Evolutionary conservation across 2,329 filamentous ascomycete genomes (phyloP).

Genomic region (Aureobasidium sp.): DNA sequence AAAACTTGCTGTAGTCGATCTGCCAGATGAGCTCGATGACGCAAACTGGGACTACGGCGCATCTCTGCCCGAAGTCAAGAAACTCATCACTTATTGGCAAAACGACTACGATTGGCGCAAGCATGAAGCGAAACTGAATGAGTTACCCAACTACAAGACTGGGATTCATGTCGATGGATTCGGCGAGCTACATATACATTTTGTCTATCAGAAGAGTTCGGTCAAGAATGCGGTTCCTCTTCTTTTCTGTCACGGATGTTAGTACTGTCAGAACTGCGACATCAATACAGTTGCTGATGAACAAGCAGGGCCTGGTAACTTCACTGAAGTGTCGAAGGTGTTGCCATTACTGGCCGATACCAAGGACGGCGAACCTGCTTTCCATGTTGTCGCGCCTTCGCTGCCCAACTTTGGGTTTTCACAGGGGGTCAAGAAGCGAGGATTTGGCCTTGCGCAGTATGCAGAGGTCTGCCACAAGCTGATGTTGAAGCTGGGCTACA

Average conservation of each 20-base stretch:
- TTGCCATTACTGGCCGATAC: slow-evolving; percentile 49
- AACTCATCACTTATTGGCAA: slow-evolving; percentile 52
- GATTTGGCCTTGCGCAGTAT: slow-evolving; percentile 54
- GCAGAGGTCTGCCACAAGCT: slow-evolving; percentile 59
- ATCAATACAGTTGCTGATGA: background rate
- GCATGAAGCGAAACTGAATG: slow-evolving; percentile 53
- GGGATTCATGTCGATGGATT: slow-evolving; percentile 51
- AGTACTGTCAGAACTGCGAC: background rate
- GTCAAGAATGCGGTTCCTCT: slow-evolving; percentile 53
- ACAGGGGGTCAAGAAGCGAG: slow-evolving; percentile 40
- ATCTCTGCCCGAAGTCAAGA: slow-evolving; percentile 53
- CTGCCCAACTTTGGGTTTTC: slow-evolving; percentile 53
- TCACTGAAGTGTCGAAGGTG: slow-evolving; percentile 58
- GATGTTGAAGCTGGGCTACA: slow-evolving; percentile 62
- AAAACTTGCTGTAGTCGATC: background rate
- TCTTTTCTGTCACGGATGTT: slow-evolving; percentile 59
- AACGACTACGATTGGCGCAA: slow-evolving; percentile 54
- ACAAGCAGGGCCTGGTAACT: slow-evolving; percentile 52
- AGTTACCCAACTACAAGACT: slow-evolving; percentile 52
- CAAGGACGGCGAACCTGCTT: slow-evolving; percentile 45
- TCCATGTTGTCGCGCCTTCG: slow-evolving; percentile 45
- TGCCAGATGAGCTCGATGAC: slow-evolving; percentile 31
- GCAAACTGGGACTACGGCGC: slow-evolving; percentile 52
- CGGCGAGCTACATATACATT: slow-evolving; percentile 55
- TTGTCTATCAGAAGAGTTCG: slow-evolving; percentile 50